Evolutionary conservation across 2,329 filamentous ascomycete genomes (phyloP), one percentile per base, ranked within the genome.

Genomic region (Paracoccidioides lutzii): DNA sequence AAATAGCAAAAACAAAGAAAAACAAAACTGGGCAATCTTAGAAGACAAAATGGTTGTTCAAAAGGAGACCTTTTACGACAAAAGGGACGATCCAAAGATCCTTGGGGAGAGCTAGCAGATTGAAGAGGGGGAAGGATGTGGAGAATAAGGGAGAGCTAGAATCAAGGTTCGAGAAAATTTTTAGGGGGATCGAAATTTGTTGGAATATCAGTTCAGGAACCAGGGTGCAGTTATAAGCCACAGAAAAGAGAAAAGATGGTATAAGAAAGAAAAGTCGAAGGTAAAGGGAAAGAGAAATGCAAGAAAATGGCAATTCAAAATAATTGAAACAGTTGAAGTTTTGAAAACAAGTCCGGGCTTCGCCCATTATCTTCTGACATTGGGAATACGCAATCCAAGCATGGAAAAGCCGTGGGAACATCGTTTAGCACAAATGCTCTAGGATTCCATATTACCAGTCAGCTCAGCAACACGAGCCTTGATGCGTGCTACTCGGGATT

Each of bases 401-500:
- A 41, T 52, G 22, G 30, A 6, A 52, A 6, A 52, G n/a, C n/a
- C 49, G 49, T 52, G 37, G 37, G 22, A 52, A 52, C 22, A 33
- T 52, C 49, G 37, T 42, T 22, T 38, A 52, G 28, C 12, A 32
- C 41, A 63, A 62, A 41, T 41, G 7, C 22, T 12, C 49, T 52
- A 52, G 3, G 65, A 76, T 65, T 91, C 87, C 80, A 88, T 88
- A 70, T 87, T 88, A 64, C 86, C 86, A 1, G 93, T 98, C 64
- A 98, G 75, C 70, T 96, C 90, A 53, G 93, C 93, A 57, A 98
- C 93, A 59, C 93, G 85, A 58, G 93, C 93, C 75, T 96, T 97
- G 79, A 98, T 98, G 60, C 93, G 87, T 51, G 93, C 93, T 58
- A 97, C 93, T 62, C 93, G 88, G 51, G 90, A 90, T 72, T 98